These are phyloP conservation scores for Shiraia bambusicola DNA, from an alignment of 2,329 filamentous ascomycete species.

Conservation along the genomic window DNA sequence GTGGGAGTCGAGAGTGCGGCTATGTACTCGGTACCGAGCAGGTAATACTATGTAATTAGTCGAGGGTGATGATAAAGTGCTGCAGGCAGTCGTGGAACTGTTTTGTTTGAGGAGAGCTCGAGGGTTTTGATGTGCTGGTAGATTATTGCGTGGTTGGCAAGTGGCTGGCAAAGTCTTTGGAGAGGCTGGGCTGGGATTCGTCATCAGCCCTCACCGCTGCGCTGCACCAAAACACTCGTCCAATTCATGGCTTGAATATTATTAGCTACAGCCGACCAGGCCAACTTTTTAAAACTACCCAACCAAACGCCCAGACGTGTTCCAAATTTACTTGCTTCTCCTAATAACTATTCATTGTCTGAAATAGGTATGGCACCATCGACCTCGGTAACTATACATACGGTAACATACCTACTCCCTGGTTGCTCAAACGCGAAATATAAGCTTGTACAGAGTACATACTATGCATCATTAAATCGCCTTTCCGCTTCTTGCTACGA, in stretches of 20 bases:
- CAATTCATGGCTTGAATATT: conserved; percentile 14
- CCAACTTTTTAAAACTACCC: neutral
- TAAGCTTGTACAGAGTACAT: too few relatives aligned
- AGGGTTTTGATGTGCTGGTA: conserved; percentile 12
- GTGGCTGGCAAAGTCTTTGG: conserved; percentile 23
- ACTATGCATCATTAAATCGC: conserved; percentile 38
- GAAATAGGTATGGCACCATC: too few relatives aligned
- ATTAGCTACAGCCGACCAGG: neutral
- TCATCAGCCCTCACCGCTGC: conserved; percentile 28
- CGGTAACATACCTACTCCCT: too few relatives aligned
- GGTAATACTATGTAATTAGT: neutral
- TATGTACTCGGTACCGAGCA: too few relatives aligned
- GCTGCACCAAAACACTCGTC: conserved; percentile 3
- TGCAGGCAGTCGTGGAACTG: conserved; percentile 1
- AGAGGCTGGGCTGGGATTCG: conserved; percentile 23
- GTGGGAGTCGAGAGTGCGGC: conserved; percentile 1
- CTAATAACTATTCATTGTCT: too few relatives aligned
- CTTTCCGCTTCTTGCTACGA: conserved; percentile 33
- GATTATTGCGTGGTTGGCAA: conserved; percentile 17
- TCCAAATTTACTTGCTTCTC: neutral
- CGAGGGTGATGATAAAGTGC: neutral
- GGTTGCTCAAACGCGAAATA: too few relatives aligned
- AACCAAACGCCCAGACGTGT: neutral
- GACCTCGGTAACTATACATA: too few relatives aligned
- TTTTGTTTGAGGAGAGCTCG: conserved; percentile 5